Base-by-base conservation (phyloP, 371 early-diverging fungal genomes). In the Batkoa obscura region DNA sequence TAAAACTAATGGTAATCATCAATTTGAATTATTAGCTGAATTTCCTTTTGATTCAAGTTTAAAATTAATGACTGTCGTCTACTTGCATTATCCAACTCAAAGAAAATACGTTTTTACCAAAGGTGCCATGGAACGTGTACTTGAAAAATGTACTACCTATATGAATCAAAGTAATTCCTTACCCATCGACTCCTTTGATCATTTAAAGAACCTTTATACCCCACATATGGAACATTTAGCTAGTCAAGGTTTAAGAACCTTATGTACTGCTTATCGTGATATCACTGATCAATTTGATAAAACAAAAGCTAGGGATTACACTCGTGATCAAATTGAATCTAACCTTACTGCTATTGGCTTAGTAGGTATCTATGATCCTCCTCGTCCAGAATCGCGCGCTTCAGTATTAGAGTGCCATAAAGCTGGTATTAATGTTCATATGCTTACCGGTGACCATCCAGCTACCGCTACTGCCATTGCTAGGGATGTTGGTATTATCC, bases 391-490 rank as follows among this genome's bases (percentile, higher is more conserved):
- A 68, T 79, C 82, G 0, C 66, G 75, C 47, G 71, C 66, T 5
- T 88, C 90, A 43, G 90, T 94, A 30, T 71, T 79, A 64, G 77
- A 84, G 61, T 92, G 94, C 61, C 81, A 88, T 57, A 64, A 68
- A 32, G 94, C 95, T 13, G 94, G 95, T 47, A 92, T 97, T 66
- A 79, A 79, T 31, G 94, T 95, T 31, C 81, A 87, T 59, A 94
- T 95, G 92, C 73, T 94, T 32, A 95, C 95, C 0, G 95, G 95
- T 46, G 94, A 96, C 62, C 94, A 94, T 60, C 78, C 85, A 2
- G 79, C 82, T 23, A 96, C 94, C 0, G 96, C 96, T 0, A 73
- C 86, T 0, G 91, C 97, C 0, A 91, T 96, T 66, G 94, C 94
- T 10, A 76, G 79, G 43, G 81, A 94, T 61, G 81, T 94, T 1